phyloP scores from a whole-genome alignment of 1,139 yeast species.

The Candida sanyaensis region DNA sequence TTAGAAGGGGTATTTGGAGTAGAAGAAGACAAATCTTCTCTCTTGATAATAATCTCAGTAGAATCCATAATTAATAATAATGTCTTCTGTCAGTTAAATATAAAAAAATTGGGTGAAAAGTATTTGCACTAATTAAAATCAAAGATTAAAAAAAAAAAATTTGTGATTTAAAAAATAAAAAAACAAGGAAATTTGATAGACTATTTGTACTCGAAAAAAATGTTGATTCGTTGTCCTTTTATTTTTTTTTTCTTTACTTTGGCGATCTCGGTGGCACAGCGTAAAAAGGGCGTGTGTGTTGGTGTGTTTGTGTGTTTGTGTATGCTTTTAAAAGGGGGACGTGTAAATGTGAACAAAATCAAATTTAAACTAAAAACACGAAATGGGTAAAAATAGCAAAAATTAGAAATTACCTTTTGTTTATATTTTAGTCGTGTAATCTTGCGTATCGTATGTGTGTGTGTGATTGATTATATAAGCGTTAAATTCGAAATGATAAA shows the following conservation, averaged over 20 bases:
- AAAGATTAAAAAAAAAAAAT: no score
- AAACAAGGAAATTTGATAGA: background rate
- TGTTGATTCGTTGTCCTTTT: constrained; percentile 12
- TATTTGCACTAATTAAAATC: no score
- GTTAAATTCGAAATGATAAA: no score
- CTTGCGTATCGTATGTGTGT: no score
- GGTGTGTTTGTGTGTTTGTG: background rate
- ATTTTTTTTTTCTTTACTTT: background rate
- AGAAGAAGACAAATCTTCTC: constrained; percentile 3
- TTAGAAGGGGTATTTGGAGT: background rate
- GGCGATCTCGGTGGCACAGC: background rate
- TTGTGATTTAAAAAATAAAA: background rate
- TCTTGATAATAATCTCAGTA: background rate
- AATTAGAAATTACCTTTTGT: no score
- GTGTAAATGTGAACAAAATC: background rate
- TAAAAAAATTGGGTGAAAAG: no score
- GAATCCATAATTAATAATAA: constrained; percentile 1
- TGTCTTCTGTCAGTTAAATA: no score
- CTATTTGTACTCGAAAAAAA: constrained; percentile 1
- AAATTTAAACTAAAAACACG: background rate
- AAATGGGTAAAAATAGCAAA: no score
- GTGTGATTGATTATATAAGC: no score
- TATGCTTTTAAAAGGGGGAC: no score
- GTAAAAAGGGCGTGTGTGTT: background rate
- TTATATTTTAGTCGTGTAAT: no score